Conservation (phyloP, 352 stramenopile genomes). For the Globisporangium paroecandrum region DNA sequence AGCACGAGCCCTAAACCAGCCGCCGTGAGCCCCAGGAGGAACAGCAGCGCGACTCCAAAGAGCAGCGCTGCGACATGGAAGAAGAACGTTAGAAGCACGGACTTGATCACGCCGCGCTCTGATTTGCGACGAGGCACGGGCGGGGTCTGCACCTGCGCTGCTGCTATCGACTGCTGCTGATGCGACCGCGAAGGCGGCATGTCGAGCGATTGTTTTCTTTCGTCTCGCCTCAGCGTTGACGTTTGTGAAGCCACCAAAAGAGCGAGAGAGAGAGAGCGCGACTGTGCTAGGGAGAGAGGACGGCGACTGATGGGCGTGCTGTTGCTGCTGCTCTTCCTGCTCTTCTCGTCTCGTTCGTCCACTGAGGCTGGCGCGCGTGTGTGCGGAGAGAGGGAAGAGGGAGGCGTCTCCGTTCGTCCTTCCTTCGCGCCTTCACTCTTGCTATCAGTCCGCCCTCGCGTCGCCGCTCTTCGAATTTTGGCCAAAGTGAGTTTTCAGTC, state of each 20-base stretch:
- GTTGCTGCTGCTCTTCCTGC: background rate
- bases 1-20: conserved; percentile 37
- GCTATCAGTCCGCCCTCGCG: background rate
- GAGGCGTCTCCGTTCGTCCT: background rate
- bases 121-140: background rate
- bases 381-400: background rate
- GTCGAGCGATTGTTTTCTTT: background rate
- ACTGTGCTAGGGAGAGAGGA: background rate
- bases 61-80: conserved; percentile 55
- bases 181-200: conserved; percentile 4
- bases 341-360: background rate
- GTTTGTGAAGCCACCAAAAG: conserved; percentile 1
- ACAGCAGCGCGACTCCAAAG: conserved; percentile 34
- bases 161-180: background rate
- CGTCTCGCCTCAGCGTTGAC: background rate
- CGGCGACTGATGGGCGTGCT: background rate
- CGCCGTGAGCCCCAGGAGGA: conserved; percentile 37
- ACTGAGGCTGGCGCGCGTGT: background rate
- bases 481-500: background rate
- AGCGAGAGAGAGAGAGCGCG: conserved; percentile 1
- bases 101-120: conserved; percentile 29
- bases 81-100: conserved; percentile 36
- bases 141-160: background rate
- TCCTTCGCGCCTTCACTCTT: background rate
- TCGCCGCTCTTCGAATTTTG: conserved; percentile 11